Base-by-base conservation (phyloP, 2,329 filamentous ascomycete species). In the Monascus ruber region DNA sequence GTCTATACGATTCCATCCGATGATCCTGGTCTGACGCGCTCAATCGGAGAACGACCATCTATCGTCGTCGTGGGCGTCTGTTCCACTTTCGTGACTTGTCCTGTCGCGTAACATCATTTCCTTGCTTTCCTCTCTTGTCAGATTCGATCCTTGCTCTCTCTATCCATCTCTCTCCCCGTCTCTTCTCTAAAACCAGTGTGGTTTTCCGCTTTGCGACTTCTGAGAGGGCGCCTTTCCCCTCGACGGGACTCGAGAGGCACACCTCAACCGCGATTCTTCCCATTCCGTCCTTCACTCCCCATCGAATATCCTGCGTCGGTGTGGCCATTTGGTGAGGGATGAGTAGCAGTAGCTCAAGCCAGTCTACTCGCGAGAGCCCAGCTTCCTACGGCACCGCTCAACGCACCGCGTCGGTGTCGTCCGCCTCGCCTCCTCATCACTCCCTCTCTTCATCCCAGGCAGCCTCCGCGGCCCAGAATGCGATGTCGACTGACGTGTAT, bases 401-500 rank as follows among this genome's bases (percentile, higher is more conserved):
- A 41, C 60, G 58, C 51, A 62, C 59, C 29, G 53, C 55, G 41
- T 63, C 61, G 27, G 55, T 62, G 29, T 63, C 60, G 10, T 63
- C 60, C 47, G 56, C 59, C 27, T 62, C 61, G 43, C 61, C 61
- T 42, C 52, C 52, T 24, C 56, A 60, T 34, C 53, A 55, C 45
- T 52, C 57, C 41, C 48, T 59, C 40, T 44, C 52, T 39, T 52
- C 55, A 36, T 51, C 56, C 32, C 59, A 60, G 50, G 48, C 51
- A 49, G 51, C 63, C 37, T 51, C 57, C 42, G 58, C 53, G 51
- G 54, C 56, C 48, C 61, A 64, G 55, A 59, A 63, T 61, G 59
- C 56, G 49, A 63, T 64, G 60, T 60, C 63, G 53, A 58, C 61
- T 51, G 62, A 65, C 52, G 59, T 65, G 48, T 64, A 65, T 43